A percentile compares a stretch with the other conserved stretches of the same genome.
phyloP scores from a whole-genome alignment of 1,139 yeast genomes.

The Geotrichum cucujoidarum region DNA sequence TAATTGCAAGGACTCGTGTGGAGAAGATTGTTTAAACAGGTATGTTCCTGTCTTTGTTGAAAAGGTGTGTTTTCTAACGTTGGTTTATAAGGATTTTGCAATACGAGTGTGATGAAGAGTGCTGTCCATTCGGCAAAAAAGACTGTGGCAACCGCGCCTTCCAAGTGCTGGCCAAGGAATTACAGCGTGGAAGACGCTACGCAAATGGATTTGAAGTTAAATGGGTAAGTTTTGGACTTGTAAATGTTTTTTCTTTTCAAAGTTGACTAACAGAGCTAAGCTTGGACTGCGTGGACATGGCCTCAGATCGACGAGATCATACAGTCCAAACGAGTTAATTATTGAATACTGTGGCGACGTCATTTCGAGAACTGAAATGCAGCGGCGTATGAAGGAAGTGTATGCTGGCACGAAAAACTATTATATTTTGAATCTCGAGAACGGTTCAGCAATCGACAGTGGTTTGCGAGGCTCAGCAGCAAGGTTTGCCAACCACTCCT shows the following conservation, averaged over 20 bases:
- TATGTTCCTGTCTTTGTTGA: conserved; percentile 13
- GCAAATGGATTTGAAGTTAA: conserved; percentile 37
- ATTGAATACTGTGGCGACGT: conserved; percentile 46
- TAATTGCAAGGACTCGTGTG: conserved; percentile 35
- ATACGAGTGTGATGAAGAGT: conserved; percentile 37
- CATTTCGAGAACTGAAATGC: conserved; percentile 36
- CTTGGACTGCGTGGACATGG: conserved; percentile 39
- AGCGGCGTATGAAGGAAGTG: conserved; percentile 30
- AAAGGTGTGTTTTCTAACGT: not conserved
- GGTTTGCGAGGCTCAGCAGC: conserved; percentile 42
- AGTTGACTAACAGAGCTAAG: conserved; percentile 10
- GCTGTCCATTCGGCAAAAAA: conserved; percentile 35
- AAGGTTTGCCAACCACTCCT: conserved; percentile 43
- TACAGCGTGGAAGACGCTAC: conserved; percentile 26
- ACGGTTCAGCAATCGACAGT: conserved; percentile 40
- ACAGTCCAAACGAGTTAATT: conserved; percentile 38
- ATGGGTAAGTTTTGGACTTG: conserved; percentile 19
- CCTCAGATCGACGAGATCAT: conserved; percentile 36
- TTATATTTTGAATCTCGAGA: conserved; percentile 39
- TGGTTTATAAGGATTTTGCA: conserved; percentile 29
- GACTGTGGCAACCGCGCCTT: conserved; percentile 42
- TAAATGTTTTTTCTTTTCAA: not conserved
- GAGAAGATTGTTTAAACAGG: conserved; percentile 35
- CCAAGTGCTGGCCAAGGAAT: conserved; percentile 26
- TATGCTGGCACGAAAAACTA: conserved; percentile 31